Conservation (phyloP, 192 early-diverging fungal genomes). For the Mortierella antarctica region DNA sequence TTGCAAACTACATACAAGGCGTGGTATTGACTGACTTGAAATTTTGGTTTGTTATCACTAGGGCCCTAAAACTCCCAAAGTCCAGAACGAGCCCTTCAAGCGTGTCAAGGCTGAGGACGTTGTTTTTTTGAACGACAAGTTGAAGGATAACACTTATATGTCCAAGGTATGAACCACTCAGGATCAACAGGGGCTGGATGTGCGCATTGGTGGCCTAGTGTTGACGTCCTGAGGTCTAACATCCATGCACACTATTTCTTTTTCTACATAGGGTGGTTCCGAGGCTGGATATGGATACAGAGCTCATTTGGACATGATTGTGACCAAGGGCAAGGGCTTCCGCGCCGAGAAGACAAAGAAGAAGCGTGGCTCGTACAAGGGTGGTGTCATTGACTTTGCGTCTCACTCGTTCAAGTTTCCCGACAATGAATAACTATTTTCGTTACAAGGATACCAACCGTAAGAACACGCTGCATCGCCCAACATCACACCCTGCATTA, state of each 20-base stretch:
- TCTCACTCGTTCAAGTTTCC: conserved; percentile 93
- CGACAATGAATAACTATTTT: conserved; percentile 11
- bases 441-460: no score
- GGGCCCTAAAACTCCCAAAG: conserved; percentile 5
- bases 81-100: conserved; percentile 78
- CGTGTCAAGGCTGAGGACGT: conserved; percentile 87
- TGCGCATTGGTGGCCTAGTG: not conserved
- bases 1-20: not conserved
- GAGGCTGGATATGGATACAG: conserved; percentile 90
- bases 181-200: not conserved
- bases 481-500: no score
- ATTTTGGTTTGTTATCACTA: not conserved
- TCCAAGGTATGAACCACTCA: conserved; percentile 53
- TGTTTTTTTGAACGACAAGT: conserved; percentile 76
- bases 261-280: conserved; percentile 59
- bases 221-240: not conserved
- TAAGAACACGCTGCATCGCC: no score
- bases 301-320: conserved; percentile 92
- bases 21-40: conserved; percentile 6
- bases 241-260: not conserved
- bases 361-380: conserved; percentile 94
- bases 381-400: conserved; percentile 86
- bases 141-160: conserved; percentile 88
- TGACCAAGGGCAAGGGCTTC: conserved; percentile 92
- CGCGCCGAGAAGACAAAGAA: conserved; percentile 98